Base-by-base conservation (phyloP, 1,139 yeast genomes). In the Debaryomyces robertsiae region DNA sequence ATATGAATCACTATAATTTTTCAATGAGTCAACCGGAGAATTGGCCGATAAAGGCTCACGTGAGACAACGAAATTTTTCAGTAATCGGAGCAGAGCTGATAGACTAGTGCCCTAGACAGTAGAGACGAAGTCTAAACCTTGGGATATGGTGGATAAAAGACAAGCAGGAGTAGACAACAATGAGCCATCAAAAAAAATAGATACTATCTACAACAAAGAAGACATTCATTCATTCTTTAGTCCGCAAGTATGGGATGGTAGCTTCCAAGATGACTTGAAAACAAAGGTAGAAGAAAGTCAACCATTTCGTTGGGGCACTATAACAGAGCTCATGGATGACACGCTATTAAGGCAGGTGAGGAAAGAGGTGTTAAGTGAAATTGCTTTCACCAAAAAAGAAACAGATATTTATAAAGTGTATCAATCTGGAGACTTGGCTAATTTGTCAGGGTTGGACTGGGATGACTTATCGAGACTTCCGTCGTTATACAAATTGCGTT, bases 351-450 rank as follows among this genome's bases (percentile, higher is more conserved):
- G 94, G 48, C 74, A 77, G 30, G 98, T 94, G 2, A 76, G 98
- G 38, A 77, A 78, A 43, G 98, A 94, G 60, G 91, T 94, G 29
- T 75, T 88, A 52, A 69, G 74, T 5, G 86, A 90, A 55, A 83
- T 94, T 45, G 94, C 87, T 35, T 94, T 94, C 68, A 90, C 98
- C 14, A 81, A 83, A 55, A 94, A 93, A 63, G 98, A 94, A 62
- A 94, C 99, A 0, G 98, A 94, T 57, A 94, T 94, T 46, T 94
- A 94, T 65, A 91, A 89, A 60, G 96, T 94, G 24, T 84, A 75
- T 60, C 99, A 94, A 63, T 84, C 94, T 36, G 99, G 98, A 19
- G 98, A 94, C 61, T 73, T 94, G 53, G 96, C 97, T 30, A 94
- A 94, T 58, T 67, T 94, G 37, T 85, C 95, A 0, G 96, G 97